Base-by-base conservation (phyloP, 495 filamentous ascomycete species). In the Neurospora intermedia region DNA sequence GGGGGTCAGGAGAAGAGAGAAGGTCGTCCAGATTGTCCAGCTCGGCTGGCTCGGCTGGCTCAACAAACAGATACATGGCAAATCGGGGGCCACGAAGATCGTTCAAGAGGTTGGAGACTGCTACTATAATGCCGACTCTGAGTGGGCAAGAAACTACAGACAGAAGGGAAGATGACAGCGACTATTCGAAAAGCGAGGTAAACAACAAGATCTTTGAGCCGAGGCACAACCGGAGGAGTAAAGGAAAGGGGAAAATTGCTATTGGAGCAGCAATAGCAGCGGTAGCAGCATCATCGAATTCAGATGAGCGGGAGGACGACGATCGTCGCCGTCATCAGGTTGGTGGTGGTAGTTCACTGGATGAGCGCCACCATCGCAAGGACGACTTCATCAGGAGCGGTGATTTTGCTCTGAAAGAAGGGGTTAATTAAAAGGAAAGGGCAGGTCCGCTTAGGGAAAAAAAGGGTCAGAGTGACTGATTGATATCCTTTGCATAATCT, bases 31-130 rank as follows among this genome's bases (percentile, higher is more conserved):
- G 70, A 13, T 31, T 71, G 48, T 62, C 70, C 16, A 69, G 31
- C 45, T 72, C 70, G n/a, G 27, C 70, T 15, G 70, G 71, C 11
- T 75, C 69, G 16, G 75, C 76, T n/a, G 71, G 74, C 35, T 66
- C 54, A 16, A 9, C 27, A 35, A 66, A 31, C 54, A 66, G 31
- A 27, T 27, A 66, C 7, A 66, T 66, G 27, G 54, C 54, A 3
- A 66, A 38, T 66, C 27, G 15, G 54, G 54, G 27, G 1, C 35
- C 35, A 9, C 27, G 54, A 38, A 35, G 54, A 18, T 66, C 27
- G 3, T 15, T 66, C 27, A 66, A 27, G 13, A 66, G 54, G 27
- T 18, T 66, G 31, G 54, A 66, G 15, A 66, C 27, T 9, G 54
- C 27, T 2, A 66, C 54, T 4, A 7, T 27, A 16, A 35, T 66